Conservation (phyloP, 441 rosid genomes). For the Hura crepitans region DNA sequence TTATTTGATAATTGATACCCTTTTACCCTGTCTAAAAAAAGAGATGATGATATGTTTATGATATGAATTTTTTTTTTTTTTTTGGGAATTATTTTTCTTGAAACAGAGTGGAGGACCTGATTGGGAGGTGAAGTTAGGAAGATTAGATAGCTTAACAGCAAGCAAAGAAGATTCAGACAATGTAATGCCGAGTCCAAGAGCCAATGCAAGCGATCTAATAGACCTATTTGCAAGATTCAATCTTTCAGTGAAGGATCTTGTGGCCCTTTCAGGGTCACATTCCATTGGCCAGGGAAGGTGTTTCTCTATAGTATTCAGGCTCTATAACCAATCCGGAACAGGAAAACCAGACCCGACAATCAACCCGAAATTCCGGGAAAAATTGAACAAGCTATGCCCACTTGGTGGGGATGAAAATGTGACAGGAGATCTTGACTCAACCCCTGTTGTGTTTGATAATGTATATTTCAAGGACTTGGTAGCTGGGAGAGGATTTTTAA, state of each 20-base stretch:
- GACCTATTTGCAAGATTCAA: conserved; percentile 54
- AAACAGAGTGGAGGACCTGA: conserved; percentile 81
- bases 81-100: not conserved
- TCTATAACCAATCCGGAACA: conserved; percentile 82
- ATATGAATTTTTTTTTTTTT: not conserved
- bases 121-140: conserved; percentile 87
- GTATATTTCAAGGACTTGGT: conserved; percentile 77
- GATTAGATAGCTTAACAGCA: conserved; percentile 76
- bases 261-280: conserved; percentile 93
- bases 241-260: conserved; percentile 69
- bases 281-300: conserved; percentile 83
- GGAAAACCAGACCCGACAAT: conserved; percentile 65
- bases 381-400: conserved; percentile 66
- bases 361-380: conserved; percentile 43
- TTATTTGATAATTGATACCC: not conserved
- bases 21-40: not conserved
- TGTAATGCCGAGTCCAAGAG: conserved; percentile 93
- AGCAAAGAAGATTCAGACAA: conserved; percentile 66
- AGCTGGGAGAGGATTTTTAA: conserved; percentile 71
- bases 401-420: conserved; percentile 58
- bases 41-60: not conserved
- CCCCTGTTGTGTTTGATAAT: conserved; percentile 63
- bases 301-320: conserved; percentile 76
- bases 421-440: conserved; percentile 66
- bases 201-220: conserved; percentile 59